These are phyloP conservation scores for Hirsutella minnesotensis DNA, from an alignment of 2,329 filamentous ascomycete genomes.

Conservation along the genomic window DNA sequence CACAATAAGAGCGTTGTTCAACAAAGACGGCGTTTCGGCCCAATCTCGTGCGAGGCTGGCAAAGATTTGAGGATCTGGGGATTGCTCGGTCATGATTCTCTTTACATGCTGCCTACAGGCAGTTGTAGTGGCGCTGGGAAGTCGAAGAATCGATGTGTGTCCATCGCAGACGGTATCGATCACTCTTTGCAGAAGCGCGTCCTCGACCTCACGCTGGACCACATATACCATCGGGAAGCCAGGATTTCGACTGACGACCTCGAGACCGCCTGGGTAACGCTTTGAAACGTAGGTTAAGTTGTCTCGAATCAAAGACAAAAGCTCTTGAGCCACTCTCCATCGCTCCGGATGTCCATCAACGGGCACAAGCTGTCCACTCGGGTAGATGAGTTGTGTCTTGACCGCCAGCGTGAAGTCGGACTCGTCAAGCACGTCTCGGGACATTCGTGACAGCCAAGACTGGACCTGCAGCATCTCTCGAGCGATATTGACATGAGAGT, in stretches of 20 bases:
- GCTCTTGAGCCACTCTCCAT: constrained; percentile 31
- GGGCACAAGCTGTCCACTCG: constrained; percentile 32
- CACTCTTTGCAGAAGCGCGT: constrained; percentile 27
- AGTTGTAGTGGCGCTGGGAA: background rate
- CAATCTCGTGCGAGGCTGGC: background rate
- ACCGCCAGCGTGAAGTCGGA: constrained; percentile 43
- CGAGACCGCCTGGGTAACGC: constrained; percentile 24
- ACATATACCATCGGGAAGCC: constrained; percentile 48
- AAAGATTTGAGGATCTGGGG: background rate
- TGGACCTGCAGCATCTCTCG: constrained; percentile 38
- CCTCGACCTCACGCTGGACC: constrained; percentile 33
- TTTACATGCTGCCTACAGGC: constrained; percentile 1
- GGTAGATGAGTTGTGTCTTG: constrained; percentile 46
- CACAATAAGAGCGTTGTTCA: constrained; percentile 35
- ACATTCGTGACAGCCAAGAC: constrained; percentile 31
- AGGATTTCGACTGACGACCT: constrained; percentile 26
- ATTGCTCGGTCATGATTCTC: background rate
- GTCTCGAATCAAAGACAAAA: constrained; percentile 27
- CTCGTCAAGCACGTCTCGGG: constrained; percentile 54
- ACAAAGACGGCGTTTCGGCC: background rate
- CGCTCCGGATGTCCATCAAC: constrained; percentile 42
- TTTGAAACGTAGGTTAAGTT: constrained; percentile 23
- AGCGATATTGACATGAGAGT: constrained; percentile 29
- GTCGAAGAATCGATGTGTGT: constrained; percentile 5
- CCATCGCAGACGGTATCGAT: constrained; percentile 27